These are phyloP conservation scores for Lodderomyces pseudojiufengensis DNA, from an alignment of 1,139 yeast species.

Conservation along the genomic window DNA sequence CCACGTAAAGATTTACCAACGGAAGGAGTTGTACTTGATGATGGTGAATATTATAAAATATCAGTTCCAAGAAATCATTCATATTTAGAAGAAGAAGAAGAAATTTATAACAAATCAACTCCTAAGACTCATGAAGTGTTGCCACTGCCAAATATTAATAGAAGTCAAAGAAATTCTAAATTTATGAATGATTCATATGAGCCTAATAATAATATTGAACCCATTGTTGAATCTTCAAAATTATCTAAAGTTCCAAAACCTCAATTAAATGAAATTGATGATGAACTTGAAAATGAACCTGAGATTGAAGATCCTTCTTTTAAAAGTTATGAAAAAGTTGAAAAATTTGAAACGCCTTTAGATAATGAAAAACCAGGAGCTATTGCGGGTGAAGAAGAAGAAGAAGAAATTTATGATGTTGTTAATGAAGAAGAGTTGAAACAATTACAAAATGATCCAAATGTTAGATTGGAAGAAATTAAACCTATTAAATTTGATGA, in stretches of 20 bases:
- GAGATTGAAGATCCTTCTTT: constrained; percentile 2
- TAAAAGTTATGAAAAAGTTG: constrained; percentile 3
- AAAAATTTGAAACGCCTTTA: not conserved
- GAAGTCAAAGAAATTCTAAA: constrained; percentile 1
- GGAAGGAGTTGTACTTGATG: constrained; percentile 1
- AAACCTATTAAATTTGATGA: constrained; percentile 1
- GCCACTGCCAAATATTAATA: constrained; percentile 5
- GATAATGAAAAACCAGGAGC: constrained; percentile 2
- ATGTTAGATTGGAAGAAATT: not conserved
- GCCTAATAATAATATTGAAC: constrained; percentile 1
- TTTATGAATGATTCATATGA: not conserved
- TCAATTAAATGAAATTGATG: constrained; percentile 10
- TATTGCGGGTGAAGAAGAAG: not conserved
- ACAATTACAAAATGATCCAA: constrained; percentile 2
- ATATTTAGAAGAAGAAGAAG: not conserved
- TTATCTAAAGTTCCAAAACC: constrained; percentile 6
- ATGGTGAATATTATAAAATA: constrained; percentile 4
- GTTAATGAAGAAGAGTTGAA: not conserved
- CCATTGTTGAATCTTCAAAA: not conserved
- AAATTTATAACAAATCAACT: not conserved
- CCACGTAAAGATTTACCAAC: not conserved
- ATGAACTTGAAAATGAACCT: constrained; percentile 2
- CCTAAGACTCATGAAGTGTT: not conserved
- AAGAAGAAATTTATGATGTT: not conserved
- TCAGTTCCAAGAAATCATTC: constrained; percentile 8